phyloP scores from a whole-genome alignment of 2,329 filamentous ascomycete species.

The Plenodomus biglobosus region DNA sequence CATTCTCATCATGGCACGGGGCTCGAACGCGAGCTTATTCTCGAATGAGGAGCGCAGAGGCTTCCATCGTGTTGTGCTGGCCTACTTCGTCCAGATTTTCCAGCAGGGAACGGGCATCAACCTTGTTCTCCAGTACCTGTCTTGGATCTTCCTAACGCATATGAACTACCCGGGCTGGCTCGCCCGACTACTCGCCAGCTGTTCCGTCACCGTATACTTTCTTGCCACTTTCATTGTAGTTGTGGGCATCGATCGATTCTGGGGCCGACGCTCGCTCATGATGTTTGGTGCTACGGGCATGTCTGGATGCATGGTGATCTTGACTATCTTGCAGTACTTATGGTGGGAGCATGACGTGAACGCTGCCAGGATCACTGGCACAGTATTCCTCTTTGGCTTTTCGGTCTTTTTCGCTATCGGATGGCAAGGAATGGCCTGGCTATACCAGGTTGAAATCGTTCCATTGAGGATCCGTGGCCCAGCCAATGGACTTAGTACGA shows the following conservation, averaged over 20 bases:
- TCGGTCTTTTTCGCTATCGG: conserved; percentile 89
- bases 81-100: conserved; percentile 48
- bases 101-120: conserved; percentile 46
- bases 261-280: conserved; percentile 40
- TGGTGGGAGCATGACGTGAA: conserved; percentile 19
- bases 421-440: conserved; percentile 71
- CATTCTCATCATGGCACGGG: conserved; percentile 35
- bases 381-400: conserved; percentile 82
- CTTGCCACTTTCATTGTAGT: conserved; percentile 42
- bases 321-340: conserved; percentile 32
- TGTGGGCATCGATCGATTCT: conserved; percentile 42
- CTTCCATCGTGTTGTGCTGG: conserved; percentile 47
- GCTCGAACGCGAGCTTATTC: conserved; percentile 23
- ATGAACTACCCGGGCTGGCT: conserved; percentile 54
- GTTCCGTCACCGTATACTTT: conserved; percentile 44
- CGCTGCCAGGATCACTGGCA: conserved; percentile 41
- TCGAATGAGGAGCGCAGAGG: conserved; percentile 44
- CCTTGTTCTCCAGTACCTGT: conserved; percentile 43
- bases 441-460: conserved; percentile 73
- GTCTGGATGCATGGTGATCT: conserved; percentile 37
- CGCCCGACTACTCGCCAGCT: conserved; percentile 42
- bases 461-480: conserved; percentile 84
- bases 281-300: conserved; percentile 42
- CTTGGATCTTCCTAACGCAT: conserved; percentile 55
- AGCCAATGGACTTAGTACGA: conserved; percentile 82